phyloP scores from a whole-genome alignment of 495 filamentous ascomycete genomes.

The Tirmania nivea region DNA sequence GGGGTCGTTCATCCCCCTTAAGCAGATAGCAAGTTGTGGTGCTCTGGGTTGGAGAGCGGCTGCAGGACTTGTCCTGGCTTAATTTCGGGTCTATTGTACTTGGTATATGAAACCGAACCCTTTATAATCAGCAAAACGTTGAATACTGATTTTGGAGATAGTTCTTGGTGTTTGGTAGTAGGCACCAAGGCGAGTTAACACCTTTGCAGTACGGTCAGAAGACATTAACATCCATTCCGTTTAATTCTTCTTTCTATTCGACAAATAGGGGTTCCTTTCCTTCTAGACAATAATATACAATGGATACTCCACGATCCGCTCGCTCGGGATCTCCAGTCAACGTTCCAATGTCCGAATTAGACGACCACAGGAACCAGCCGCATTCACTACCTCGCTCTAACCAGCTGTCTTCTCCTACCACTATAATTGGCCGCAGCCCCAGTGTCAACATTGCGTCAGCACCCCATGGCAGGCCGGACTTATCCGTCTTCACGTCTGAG shows the following conservation, averaged over 20 bases:
- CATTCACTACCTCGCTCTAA: constrained; percentile 31
- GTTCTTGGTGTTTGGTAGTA: not conserved
- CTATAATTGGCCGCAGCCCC: not conserved
- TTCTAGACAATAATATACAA: constrained; percentile 7
- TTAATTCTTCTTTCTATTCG: not conserved
- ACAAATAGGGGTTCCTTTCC: not conserved
- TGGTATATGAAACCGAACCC: constrained; percentile 1
- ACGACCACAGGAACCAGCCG: constrained; percentile 75
- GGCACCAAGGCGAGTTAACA: not conserved
- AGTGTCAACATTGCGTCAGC: constrained; percentile 24
- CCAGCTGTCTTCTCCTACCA: constrained; percentile 26
- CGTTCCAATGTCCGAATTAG: constrained; percentile 59
- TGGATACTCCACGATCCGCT: constrained; percentile 41
- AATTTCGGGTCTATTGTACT: not conserved
- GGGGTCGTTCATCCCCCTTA: constrained; percentile 24
- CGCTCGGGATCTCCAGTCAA: constrained; percentile 22
- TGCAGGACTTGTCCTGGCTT: not conserved
- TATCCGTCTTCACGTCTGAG: constrained; percentile 21
- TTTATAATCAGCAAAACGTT: constrained; percentile 10
- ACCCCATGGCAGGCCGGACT: constrained; percentile 3
- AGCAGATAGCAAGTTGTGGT: not conserved
- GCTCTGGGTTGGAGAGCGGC: not conserved
- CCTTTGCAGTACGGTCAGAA: not conserved
- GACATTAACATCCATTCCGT: not conserved
- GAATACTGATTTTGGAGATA: constrained; percentile 7